Percentiles rank a stretch among this genome's conserved stretches.
Conservation (phyloP, 2,329 filamentous ascomycete species). For the Epichloe sylvatica region DNA sequence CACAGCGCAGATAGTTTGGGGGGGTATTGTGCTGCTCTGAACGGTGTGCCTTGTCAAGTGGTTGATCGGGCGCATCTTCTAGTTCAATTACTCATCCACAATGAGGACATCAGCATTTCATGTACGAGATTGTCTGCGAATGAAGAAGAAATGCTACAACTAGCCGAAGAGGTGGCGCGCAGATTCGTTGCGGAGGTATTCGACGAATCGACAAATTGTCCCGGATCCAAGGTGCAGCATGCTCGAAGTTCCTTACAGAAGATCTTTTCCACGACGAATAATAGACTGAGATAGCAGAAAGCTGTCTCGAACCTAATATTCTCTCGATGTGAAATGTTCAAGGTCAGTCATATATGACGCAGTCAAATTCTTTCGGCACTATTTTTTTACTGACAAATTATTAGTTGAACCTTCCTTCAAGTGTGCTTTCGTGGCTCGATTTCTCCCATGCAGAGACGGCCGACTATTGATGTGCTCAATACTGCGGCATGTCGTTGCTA, state of each 20-base stretch:
- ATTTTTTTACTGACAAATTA: background rate
- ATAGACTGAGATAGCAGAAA: background rate
- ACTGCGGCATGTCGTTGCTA: too few species aligned
- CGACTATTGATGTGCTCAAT: too few species aligned
- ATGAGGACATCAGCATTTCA: constrained; percentile 61
- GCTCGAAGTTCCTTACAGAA: constrained; percentile 4
- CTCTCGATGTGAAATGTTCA: background rate
- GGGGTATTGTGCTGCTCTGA: constrained; percentile 70
- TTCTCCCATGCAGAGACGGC: too few species aligned
- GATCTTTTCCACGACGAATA: background rate
- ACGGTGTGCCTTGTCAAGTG: constrained; percentile 61
- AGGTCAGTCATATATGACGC: background rate
- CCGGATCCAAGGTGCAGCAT: constrained; percentile 7
- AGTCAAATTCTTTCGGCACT: background rate
- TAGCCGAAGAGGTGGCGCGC: constrained; percentile 49
- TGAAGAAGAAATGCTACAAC: constrained; percentile 52
- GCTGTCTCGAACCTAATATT: background rate
- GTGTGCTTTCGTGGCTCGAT: too few species aligned
- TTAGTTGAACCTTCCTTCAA: background rate
- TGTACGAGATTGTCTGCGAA: constrained; percentile 52
- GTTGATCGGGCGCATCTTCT: constrained; percentile 65
- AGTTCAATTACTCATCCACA: constrained; percentile 51
- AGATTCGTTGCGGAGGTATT: constrained; percentile 33
- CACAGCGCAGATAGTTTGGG: constrained; percentile 73
- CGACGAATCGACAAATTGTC: background rate